These are phyloP conservation scores for Penicillium sp. DNA, from an alignment of 2,329 filamentous ascomycete species.

Conservation along the genomic window DNA sequence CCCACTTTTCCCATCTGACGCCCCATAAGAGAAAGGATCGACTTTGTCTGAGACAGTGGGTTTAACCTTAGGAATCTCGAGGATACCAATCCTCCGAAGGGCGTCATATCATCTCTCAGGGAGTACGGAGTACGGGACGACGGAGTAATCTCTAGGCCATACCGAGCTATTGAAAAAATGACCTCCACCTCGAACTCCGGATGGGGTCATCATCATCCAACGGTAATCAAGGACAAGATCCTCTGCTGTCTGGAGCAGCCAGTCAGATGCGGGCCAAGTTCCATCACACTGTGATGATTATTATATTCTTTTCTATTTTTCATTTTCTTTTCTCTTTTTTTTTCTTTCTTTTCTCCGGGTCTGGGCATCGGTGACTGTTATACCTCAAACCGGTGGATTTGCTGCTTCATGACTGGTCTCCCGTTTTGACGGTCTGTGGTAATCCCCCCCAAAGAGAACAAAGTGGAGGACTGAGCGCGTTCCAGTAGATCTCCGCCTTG, in stretches of 20 bases:
- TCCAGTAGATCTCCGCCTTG: conserved; percentile 4
- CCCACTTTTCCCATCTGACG: not conserved
- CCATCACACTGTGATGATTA: not conserved
- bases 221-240: conserved; percentile 16
- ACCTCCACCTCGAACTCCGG: not conserved
- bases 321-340: not conserved
- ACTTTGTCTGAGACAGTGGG: not conserved
- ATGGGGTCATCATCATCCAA: conserved; percentile 7
- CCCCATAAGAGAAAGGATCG: not conserved
- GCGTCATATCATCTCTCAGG: not conserved
- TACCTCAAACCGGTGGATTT: not conserved
- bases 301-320: not conserved
- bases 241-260: conserved; percentile 4
- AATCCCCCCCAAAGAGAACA: not conserved
- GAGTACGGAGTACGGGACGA: not conserved
- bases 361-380: not conserved
- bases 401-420: not conserved
- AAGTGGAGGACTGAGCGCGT: conserved; percentile 3
- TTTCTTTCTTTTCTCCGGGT: not conserved
- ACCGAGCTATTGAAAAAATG: conserved; percentile 8
- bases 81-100: not conserved
- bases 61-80: not conserved
- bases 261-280: conserved; percentile 2
- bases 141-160: not conserved
- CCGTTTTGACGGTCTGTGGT: not conserved